Percentiles rank a stretch among this genome's conserved stretches.
Evolutionary conservation across 1,284 basidiomycete species (phyloP).

Genomic region (Microbotryomycetes sp.): DNA sequence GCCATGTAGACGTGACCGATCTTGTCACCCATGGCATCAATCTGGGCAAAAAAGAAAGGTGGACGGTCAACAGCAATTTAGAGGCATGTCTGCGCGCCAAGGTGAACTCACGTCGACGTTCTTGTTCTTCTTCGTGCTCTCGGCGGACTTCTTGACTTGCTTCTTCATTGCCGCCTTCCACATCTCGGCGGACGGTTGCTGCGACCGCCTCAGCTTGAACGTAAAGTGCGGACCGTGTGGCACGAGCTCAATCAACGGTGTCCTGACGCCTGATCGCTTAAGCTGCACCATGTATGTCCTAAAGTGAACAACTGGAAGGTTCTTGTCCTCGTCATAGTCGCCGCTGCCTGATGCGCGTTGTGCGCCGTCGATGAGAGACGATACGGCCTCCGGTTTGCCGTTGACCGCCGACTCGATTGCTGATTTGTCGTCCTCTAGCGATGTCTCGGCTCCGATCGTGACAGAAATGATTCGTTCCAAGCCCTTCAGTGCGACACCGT

Average conservation of each 20-base stretch:
- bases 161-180: conserved; percentile 71
- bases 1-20: conserved; percentile 83
- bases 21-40: conserved; percentile 96
- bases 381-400: conserved; percentile 17
- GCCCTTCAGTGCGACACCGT: conserved; percentile 73
- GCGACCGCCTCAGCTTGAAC: conserved; percentile 66
- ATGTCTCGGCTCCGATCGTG: conserved; percentile 49
- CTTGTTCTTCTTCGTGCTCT: conserved; percentile 83
- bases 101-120: conserved; percentile 51
- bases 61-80: neutral
- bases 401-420: conserved; percentile 1
- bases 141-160: conserved; percentile 81
- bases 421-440: neutral
- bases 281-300: conserved; percentile 75
- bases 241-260: conserved; percentile 71
- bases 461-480: conserved; percentile 89
- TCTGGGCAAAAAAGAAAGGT: conserved; percentile 48
- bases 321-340: conserved; percentile 29
- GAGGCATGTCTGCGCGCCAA: conserved; percentile 50
- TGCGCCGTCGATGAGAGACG: conserved; percentile 13
- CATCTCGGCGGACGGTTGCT: conserved; percentile 67
- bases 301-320: conserved; percentile 75
- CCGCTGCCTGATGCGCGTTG: neutral
- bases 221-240: conserved; percentile 91
- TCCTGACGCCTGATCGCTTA: conserved; percentile 64